Conservation (phyloP, 1,284 basidiomycete species). For the Rugosomyces carneus region DNA sequence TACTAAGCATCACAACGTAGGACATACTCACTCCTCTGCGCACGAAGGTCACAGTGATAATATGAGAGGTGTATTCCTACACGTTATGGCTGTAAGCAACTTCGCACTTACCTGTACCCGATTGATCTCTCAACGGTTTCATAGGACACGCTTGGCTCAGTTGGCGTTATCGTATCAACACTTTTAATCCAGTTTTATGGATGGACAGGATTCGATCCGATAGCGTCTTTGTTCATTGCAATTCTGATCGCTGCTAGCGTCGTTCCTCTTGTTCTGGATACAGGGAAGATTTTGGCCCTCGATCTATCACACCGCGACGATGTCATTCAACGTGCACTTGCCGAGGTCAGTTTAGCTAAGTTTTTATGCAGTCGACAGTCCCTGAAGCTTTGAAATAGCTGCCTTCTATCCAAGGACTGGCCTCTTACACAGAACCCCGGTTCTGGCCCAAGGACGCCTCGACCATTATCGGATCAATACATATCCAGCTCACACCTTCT, state of each 20-base stretch:
- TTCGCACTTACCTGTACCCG: background rate
- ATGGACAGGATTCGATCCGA: constrained; percentile 99
- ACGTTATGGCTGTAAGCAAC: constrained; percentile 76
- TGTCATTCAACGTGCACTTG: constrained; percentile 67
- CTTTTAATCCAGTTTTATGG: constrained; percentile 94
- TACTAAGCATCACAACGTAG: constrained; percentile 44
- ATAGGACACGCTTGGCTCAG: constrained; percentile 84
- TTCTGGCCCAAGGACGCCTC: constrained; percentile 97
- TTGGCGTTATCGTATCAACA: constrained; percentile 98
- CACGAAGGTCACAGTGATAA: constrained; percentile 92
- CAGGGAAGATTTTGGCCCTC: constrained; percentile 82
- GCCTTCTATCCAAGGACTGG: constrained; percentile 65
- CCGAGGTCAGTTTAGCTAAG: constrained; percentile 47
- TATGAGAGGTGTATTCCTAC: constrained; percentile 98
- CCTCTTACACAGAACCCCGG: constrained; percentile 73
- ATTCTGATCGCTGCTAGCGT: constrained; percentile 93
- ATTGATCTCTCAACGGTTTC: constrained; percentile 3
- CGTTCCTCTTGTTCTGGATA: constrained; percentile 91
- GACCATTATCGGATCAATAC: constrained; percentile 85
- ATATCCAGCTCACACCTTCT: constrained; percentile 70
- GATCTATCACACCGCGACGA: constrained; percentile 73
- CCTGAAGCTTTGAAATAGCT: constrained; percentile 26
- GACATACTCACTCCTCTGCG: constrained; percentile 42
- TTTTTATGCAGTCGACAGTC: background rate
- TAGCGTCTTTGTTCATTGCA: constrained; percentile 96